These are phyloP conservation scores for Talaromyces wortmannii DNA, from an alignment of 495 filamentous ascomycete species.

Conservation along the genomic window DNA sequence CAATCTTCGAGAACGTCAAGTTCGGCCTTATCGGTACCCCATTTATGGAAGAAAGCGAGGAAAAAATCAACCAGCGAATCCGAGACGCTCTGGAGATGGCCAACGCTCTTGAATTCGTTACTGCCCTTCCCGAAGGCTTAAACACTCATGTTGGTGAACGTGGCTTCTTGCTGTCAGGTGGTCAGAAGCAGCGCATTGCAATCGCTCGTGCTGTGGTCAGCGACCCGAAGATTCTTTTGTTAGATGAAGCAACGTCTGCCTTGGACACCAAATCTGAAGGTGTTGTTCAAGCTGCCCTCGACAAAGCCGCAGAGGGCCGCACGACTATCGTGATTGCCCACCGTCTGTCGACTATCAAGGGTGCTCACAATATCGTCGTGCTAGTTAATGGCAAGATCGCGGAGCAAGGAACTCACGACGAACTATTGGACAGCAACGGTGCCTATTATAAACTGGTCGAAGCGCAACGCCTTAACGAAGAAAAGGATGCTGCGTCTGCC, in stretches of 20 bases:
- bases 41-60: constrained; percentile 47
- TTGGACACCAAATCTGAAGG: constrained; percentile 96
- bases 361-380: constrained; percentile 92
- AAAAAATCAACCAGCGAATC: constrained; percentile 55
- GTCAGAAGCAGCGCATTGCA: constrained; percentile 92
- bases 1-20: constrained; percentile 79
- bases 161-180: constrained; percentile 85
- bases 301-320: constrained; percentile 78
- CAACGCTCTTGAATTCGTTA: constrained; percentile 90
- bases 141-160: constrained; percentile 94
- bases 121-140: constrained; percentile 76
- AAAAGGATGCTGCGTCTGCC: constrained; percentile 43
- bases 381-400: constrained; percentile 78
- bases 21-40: constrained; percentile 84
- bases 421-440: constrained; percentile 50
- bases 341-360: constrained; percentile 86
- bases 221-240: constrained; percentile 89
- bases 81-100: constrained; percentile 80
- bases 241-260: constrained; percentile 92
- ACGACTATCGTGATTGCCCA: constrained; percentile 97
- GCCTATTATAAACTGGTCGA: constrained; percentile 75
- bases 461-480: constrained; percentile 69
- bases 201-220: constrained; percentile 86
- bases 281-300: constrained; percentile 88
- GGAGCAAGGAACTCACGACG: constrained; percentile 81